phyloP scores from a whole-genome alignment of 2,329 filamentous ascomycete genomes.

The Cryphonectria radicalis region DNA sequence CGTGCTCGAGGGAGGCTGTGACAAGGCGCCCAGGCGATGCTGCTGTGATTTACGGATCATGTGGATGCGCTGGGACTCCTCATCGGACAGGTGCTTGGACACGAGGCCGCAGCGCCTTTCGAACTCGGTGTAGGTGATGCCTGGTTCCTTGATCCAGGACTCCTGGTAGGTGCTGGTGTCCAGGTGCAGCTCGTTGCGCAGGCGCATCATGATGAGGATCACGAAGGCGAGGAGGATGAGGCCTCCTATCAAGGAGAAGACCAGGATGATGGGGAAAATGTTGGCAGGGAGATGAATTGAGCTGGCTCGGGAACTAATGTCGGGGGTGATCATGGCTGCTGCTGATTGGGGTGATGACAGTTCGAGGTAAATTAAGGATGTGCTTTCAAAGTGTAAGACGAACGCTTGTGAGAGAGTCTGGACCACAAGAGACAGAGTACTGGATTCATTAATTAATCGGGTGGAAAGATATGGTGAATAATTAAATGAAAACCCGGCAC shows the following conservation, averaged over 20 bases:
- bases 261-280: neutral
- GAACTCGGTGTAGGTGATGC: no score
- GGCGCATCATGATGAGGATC: neutral
- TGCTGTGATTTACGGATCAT: constrained; percentile 34
- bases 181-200: no score
- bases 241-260: neutral
- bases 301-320: no score
- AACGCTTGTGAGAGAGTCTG: fast-evolving
- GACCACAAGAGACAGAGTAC: neutral
- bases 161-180: no score
- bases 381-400: neutral
- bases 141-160: no score
- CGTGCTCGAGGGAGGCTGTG: constrained; percentile 18
- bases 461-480: neutral
- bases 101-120: no score
- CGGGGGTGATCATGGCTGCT: neutral
- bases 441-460: no score
- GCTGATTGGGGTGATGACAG: neutral
- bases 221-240: neutral
- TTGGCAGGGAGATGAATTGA: no score
- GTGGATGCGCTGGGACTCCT: constrained; percentile 31
- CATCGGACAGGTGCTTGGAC: constrained; percentile 26
- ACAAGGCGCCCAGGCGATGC: constrained; percentile 23
- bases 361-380: neutral
- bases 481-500: neutral